Evolutionary conservation across 805 yeast species (phyloP), one percentile per base, ranked within the genome.

Genomic region (Sungouiozyma intestinalis): DNA sequence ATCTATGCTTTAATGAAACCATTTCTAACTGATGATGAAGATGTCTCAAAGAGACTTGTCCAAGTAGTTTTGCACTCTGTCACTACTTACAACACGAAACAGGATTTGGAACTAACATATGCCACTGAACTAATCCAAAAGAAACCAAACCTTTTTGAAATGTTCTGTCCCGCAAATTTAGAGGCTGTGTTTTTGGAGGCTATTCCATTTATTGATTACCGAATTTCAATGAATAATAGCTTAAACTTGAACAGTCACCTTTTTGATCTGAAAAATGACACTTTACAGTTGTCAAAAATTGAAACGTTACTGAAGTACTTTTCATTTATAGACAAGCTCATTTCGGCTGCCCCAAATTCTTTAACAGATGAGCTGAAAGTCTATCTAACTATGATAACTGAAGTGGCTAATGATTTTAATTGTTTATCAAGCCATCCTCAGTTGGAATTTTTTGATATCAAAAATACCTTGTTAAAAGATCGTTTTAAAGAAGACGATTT

Each of bases 211-310:
- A 48, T 66, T 29, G 69, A 67, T 44, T 54, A 63, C 9, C 56
- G 65, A 34, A 45, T 76, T 16, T 53, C 79, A 0, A 51, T 74
- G 19, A 71, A 76, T 0, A 75, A 74, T 48, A 67, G 76, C 1
- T 51, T 77, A 38, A 70, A 63, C 19, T 60, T 65, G 11, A 70
- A 65, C 41, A 58, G 71, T 1, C 67, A 65, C 29, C 11, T 24
- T 6, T 24, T 24, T 11, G 29, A 24, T 11, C 29, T 24, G 29
- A 24, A 24, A 24, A 11, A 7, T 11, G 11, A 24, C 6, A 11
- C 29, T 24, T 6, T 24, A 24, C 6, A 24, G 29, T 24, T 24
- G 29, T 7, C 29, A 24, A 24, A 24, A 24, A 24, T 24, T 24
- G 29, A 24, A 24, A 24, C 29, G 11, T 24, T 24, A 24, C 11